Base-by-base conservation (phyloP, 192 early-diverging fungal genomes). In the Diversispora epigaea region DNA sequence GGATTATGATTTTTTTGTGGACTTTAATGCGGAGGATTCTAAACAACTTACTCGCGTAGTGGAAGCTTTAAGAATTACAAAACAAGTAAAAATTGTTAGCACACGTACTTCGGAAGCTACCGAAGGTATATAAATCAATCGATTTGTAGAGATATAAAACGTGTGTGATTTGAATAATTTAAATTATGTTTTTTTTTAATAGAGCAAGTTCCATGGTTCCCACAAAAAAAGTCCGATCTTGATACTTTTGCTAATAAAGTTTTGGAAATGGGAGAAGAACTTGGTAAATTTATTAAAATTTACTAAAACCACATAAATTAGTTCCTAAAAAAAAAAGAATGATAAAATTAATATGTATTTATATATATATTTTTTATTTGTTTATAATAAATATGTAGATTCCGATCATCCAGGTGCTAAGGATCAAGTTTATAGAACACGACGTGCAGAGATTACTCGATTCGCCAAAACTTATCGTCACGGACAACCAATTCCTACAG, bases 1-100 rank as follows among this genome's bases (percentile, higher is more conserved):
- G 58, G 85, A 92, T 57, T 98, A 98, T 79, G 93, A 98, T 79
- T 95, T 98, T 82, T 96, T 91, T 80, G 88, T 98, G 55, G 96
- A 98, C 79, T 95, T 98, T 66, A 84, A 89, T 56, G 91, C 94
- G 2, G 69, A 76, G 45, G 79, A 82, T 80, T 79, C 82, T 69
- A 81, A 86, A 46, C 85, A 93, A 58, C 86, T 96, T 43, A 69
- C 83, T 41, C 54, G 77, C 17, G 89, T 91, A 2, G 81, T 91
- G 39, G 84, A 88, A 56, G 83, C 83, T 22, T 83, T 98, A 66
- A 84, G 87, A 72, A 75, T 93, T 58, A 90, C 91, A 54, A 87
- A 90, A 71, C 89, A 93, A 73, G 90, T 96, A 6, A 78, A 84
- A 44, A 82, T 90, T 19, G 84, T 91, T 67, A 86, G 87, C 19